Base-by-base conservation (phyloP, 345 rosid genomes). In the Eucalyptus marginata region DNA sequence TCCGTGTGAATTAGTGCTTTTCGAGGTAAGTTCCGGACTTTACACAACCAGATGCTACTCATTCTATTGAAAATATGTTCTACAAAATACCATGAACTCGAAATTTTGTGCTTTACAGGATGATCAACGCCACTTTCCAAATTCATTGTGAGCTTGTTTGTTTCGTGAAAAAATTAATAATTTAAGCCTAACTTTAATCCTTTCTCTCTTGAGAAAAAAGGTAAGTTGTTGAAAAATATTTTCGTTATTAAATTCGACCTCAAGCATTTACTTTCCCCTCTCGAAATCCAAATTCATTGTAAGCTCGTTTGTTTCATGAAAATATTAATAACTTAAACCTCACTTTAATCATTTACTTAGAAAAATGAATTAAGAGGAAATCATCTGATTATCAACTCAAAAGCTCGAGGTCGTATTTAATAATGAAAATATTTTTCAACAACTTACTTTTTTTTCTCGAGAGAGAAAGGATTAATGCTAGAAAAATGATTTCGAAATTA, bases 361-460 rank as follows among this genome's bases (percentile, higher is more conserved):
- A 31, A 31, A 66, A 68, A 31, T 68, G 7, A 68, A 31, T 68
- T 8, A 8, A 31, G 22, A 66, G 22, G 43, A 68, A 68, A 68
- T 16, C 7, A 31, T 16, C 0, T 1, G 0, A 68, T 68, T 31
- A 2, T 4, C 7, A 10, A 33, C 43, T 31, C 24, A 16, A 2
- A 31, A 8, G 79, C 22, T 8, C 1, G 13, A 31, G 22, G 7
- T 31, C 16, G 4, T 68, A 68, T 68, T 16, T 33, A 31, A 68
- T 68, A 68, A 16, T 0, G 2, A 31, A 68, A 31, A 31, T 16
- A 31, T 31, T 66, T 31, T 16, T n/a, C 40, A 31, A 16, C 43
- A 31, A 16, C 2, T 68, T 20, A 20, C 58, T 18, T 0, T 52
- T 8, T 8, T 52, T 52, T 52, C 25, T 31, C 24, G 1, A 31